A percentile compares a stretch with the other conserved stretches of the same genome.
These are phyloP conservation scores for Nannochloropsis limnetica DNA, from an alignment of 352 stramenopile species.

Conservation along the genomic window DNA sequence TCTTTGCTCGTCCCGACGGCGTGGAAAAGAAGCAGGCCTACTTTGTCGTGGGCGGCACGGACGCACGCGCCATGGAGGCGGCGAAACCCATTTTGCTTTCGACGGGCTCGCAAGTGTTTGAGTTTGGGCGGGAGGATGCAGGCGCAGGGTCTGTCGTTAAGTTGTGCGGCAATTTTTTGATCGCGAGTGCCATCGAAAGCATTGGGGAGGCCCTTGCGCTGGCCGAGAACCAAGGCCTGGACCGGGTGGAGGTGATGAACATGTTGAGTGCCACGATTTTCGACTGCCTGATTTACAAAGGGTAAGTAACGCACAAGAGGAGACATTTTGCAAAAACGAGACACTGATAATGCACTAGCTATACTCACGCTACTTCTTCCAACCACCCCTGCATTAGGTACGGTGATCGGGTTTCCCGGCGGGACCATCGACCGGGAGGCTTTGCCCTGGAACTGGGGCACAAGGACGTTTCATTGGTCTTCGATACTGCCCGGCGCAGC, in stretches of 20 bases:
- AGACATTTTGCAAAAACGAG: background rate
- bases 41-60: slow-evolving; percentile 49
- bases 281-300: slow-evolving; percentile 67
- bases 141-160: slow-evolving; percentile 67
- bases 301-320: slow-evolving; percentile 31
- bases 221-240: slow-evolving; percentile 62
- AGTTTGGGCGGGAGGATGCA: slow-evolving; percentile 57
- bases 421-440: slow-evolving; percentile 63
- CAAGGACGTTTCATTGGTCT: slow-evolving; percentile 64
- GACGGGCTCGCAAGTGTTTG: slow-evolving; percentile 45
- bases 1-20: slow-evolving; percentile 65
- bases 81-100: slow-evolving; percentile 42
- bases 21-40: slow-evolving; percentile 64
- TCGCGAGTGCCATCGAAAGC: slow-evolving; percentile 64
- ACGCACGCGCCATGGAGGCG: slow-evolving; percentile 49
- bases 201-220: slow-evolving; percentile 64
- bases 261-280: slow-evolving; percentile 70
- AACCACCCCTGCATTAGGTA: slow-evolving; percentile 50
- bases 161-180: slow-evolving; percentile 69
- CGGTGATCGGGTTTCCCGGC: slow-evolving; percentile 63
- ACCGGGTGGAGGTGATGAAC: slow-evolving; percentile 64
- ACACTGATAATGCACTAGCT: background rate
- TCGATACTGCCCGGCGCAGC: slow-evolving; percentile 58
- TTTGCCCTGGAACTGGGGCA: slow-evolving; percentile 65
- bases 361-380: background rate